A percentile compares a stretch with the other conserved stretches of the same genome.
Conservation (phyloP, 2,329 filamentous ascomycete genomes). For the Leptographium flavum region DNA sequence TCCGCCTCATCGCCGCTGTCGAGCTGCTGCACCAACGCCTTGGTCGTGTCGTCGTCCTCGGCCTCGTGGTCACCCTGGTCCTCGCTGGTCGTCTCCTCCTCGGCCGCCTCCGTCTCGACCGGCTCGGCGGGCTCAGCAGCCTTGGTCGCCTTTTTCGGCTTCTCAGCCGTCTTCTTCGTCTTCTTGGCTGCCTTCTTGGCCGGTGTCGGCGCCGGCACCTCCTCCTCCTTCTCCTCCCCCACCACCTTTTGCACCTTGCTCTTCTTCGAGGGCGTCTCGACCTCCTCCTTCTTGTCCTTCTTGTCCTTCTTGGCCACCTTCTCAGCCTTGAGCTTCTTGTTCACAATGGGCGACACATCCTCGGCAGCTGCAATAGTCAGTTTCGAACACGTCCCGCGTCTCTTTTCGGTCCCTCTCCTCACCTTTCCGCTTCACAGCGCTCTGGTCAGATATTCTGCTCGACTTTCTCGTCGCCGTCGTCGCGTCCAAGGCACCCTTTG, state of each 20-base stretch:
- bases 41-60: conserved; percentile 3
- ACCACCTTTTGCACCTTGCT: not conserved
- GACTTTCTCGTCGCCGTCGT: not conserved
- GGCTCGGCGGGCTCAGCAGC: not conserved
- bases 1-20: conserved; percentile 1
- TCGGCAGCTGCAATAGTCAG: not conserved
- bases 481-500: not conserved
- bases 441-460: not conserved
- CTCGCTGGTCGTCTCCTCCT: not conserved
- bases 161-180: not conserved
- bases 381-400: not conserved
- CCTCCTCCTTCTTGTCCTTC: not conserved
- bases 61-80: not conserved
- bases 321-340: not conserved
- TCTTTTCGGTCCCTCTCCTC: not conserved
- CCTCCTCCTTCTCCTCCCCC: not conserved
- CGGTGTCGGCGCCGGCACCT: not conserved
- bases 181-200: not conserved
- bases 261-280: not conserved
- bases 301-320: not conserved
- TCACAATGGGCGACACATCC: not conserved
- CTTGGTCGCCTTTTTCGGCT: not conserved
- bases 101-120: not conserved
- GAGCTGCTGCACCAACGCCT: conserved; percentile 2
- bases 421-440: conserved; percentile 1